Conservation (phyloP, 1,284 basidiomycete species). For the Sphaerobolus stellatus region DNA sequence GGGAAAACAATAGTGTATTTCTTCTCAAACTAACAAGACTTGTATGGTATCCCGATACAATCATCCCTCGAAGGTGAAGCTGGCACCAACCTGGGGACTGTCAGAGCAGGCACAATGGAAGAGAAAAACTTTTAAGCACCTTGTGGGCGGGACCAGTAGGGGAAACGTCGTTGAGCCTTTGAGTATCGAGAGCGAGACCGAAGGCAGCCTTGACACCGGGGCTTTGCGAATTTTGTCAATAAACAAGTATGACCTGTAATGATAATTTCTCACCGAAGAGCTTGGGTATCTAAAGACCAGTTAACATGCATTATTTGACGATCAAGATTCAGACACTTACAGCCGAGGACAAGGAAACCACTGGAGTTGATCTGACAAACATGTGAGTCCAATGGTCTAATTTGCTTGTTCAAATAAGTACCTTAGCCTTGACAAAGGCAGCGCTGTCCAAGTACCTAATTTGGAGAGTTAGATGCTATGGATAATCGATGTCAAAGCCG, state of each 20-base stretch:
- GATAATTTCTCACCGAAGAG: constrained; percentile 46
- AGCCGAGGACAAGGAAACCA: constrained; percentile 82
- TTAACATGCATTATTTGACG: constrained; percentile 7
- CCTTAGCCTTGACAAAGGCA: constrained; percentile 93
- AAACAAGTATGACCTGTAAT: not conserved
- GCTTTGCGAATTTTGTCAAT: constrained; percentile 41
- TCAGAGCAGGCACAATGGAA: not conserved
- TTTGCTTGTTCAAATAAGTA: not conserved
- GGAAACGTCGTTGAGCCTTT: constrained; percentile 73
- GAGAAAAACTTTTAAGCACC: constrained; percentile 38
- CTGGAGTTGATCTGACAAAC: constrained; percentile 80
- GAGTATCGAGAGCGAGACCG: constrained; percentile 90
- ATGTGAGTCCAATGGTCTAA: not conserved
- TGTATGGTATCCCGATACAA: too few species aligned
- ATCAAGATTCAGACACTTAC: not conserved
- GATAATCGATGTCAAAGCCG: not conserved
- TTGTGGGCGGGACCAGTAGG: constrained; percentile 72
- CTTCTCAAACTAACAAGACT: too few species aligned
- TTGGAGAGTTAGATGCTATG: not conserved
- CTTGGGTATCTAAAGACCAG: constrained; percentile 79
- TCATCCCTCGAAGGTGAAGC: constrained; percentile 74
- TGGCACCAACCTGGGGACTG: constrained; percentile 58
- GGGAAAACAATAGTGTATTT: too few species aligned
- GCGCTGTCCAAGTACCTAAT: constrained; percentile 80
- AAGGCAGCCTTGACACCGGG: constrained; percentile 95